phyloP scores from a whole-genome alignment of 2,329 filamentous ascomycete species.

The Ophiostoma piceae region DNA sequence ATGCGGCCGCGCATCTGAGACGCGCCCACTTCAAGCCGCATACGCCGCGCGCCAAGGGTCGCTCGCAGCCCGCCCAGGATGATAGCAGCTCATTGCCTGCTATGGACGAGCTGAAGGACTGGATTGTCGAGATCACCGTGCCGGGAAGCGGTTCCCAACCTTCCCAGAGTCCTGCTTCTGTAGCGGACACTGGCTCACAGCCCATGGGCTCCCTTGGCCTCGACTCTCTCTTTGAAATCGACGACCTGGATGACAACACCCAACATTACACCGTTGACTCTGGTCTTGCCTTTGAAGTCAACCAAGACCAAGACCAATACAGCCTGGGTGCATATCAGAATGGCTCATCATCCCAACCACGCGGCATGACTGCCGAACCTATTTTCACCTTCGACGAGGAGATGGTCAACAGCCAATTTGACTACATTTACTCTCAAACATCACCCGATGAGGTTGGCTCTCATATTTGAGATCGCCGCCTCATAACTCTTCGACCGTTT shows the following conservation, averaged over 20 bases:
- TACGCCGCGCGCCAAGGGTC: neutral
- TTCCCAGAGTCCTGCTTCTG: neutral
- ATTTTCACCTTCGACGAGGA: neutral
- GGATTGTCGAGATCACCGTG: neutral
- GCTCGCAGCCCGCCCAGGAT: neutral
- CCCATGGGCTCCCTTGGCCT: neutral
- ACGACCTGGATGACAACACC: neutral
- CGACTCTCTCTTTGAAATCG: neutral
- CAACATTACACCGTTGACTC: neutral
- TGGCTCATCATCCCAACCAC: neutral
- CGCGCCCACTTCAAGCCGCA: slow-evolving; percentile 72
- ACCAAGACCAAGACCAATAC: neutral
- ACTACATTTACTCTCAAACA: neutral
- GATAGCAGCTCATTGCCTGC: neutral
- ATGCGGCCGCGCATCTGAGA: slow-evolving; percentile 83
- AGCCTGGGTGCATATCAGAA: neutral
- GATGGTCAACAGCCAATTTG: neutral
- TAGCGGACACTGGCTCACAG: neutral
- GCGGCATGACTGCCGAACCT: neutral
- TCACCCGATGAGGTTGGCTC: neutral
- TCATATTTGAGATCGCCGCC: neutral
- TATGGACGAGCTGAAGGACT: neutral
- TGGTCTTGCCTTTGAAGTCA: neutral
- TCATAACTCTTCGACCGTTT: neutral
- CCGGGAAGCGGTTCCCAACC: neutral